Conservation (phyloP, 352 stramenopile genomes). For the Blastocystis sp. region DNA sequence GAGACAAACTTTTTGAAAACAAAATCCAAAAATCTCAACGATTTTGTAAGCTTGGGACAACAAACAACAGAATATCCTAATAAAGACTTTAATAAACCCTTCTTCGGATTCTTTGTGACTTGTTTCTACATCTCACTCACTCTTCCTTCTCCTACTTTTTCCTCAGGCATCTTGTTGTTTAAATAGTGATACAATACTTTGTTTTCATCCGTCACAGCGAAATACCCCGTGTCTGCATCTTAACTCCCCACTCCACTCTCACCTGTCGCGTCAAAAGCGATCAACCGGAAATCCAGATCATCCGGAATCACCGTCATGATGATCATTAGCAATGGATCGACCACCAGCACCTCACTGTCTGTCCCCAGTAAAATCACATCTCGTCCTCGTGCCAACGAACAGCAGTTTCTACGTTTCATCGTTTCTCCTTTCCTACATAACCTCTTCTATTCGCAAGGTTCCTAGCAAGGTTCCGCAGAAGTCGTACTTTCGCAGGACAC, state of each 20-base stretch:
- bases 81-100: neutral
- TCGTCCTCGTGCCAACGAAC: neutral
- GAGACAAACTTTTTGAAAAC: neutral
- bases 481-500: neutral
- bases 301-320: neutral
- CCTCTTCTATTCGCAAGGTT: neutral
- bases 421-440: neutral
- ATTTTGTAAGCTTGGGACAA: neutral
- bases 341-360: neutral
- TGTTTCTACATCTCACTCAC: neutral
- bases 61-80: neutral
- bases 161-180: neutral
- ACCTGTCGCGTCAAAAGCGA: neutral
- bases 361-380: neutral
- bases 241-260: neutral
- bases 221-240: conserved; percentile 27
- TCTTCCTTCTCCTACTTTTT: neutral
- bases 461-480: neutral
- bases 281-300: neutral
- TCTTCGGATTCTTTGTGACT: neutral
- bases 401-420: neutral
- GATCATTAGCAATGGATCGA: neutral
- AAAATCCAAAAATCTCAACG: neutral
- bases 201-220: neutral
- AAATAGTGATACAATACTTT: conserved; percentile 16